Evolutionary conservation across 306 rosid species (phyloP).

Genomic region (Coriaria nepalensis): DNA sequence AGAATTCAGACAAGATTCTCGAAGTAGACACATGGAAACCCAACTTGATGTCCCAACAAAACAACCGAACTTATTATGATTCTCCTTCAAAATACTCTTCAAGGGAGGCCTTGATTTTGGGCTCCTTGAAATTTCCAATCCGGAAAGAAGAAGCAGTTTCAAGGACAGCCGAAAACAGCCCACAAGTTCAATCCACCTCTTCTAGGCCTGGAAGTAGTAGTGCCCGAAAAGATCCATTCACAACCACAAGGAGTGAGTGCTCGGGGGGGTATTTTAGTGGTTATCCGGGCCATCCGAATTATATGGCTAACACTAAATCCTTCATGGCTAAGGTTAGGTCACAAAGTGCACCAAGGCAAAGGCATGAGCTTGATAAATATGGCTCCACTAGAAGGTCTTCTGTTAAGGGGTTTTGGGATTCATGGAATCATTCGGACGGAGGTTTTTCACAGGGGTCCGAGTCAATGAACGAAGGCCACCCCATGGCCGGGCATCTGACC

Average conservation of each 20-base stretch:
- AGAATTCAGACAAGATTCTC: slow-evolving; percentile 21
- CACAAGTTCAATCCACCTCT: slow-evolving; percentile 48
- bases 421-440: slow-evolving; percentile 33
- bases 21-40: slow-evolving; percentile 92
- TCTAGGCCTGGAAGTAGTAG: slow-evolving; percentile 49
- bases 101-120: slow-evolving; percentile 16
- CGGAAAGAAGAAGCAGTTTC: slow-evolving; percentile 40
- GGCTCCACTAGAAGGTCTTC: slow-evolving; percentile 28
- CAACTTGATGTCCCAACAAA: slow-evolving; percentile 35
- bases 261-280: slow-evolving; percentile 50
- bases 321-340: slow-evolving; percentile 81
- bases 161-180: slow-evolving; percentile 47
- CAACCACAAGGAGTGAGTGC: slow-evolving; percentile 70
- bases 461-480: slow-evolving; percentile 21
- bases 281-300: slow-evolving; percentile 54
- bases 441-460: slow-evolving; percentile 22
- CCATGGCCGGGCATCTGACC: slow-evolving; percentile 27
- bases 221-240: slow-evolving; percentile 41
- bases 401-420: slow-evolving; percentile 39
- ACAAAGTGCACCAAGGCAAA: slow-evolving; percentile 86
- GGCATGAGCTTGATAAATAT: slow-evolving; percentile 58
- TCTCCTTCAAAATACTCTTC: slow-evolving; percentile 52
- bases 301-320: slow-evolving; percentile 87
- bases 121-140: slow-evolving; percentile 23
- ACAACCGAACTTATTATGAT: slow-evolving; percentile 30